Conservation (phyloP, 768 basidiomycete species). For the Tylopilus intermedius region DNA sequence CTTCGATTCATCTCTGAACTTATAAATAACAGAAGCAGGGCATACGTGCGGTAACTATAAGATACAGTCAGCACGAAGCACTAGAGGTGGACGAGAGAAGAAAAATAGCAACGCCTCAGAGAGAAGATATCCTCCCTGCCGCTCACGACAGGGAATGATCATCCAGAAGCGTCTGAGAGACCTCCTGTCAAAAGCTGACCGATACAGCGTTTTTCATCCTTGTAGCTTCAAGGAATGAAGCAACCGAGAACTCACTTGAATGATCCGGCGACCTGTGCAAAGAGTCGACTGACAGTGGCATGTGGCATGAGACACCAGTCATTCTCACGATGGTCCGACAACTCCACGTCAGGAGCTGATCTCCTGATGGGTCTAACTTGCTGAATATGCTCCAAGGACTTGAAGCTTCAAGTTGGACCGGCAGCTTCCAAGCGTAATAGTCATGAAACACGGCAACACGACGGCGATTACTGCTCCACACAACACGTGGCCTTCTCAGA, state of each 20-base stretch:
- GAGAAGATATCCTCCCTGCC: constrained; percentile 30
- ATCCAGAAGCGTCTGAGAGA: constrained; percentile 26
- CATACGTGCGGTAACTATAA: background rate
- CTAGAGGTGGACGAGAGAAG: background rate
- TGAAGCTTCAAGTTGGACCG: no score
- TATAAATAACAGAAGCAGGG: background rate
- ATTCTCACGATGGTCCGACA: background rate
- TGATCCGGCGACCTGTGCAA: background rate
- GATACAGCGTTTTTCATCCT: constrained; percentile 26
- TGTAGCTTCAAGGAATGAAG: background rate
- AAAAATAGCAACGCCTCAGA: constrained; percentile 21
- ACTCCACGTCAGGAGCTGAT: no score
- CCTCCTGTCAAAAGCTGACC: constrained; percentile 21
- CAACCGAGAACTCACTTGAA: constrained; percentile 5
- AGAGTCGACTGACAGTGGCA: background rate
- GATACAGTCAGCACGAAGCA: constrained; percentile 10
- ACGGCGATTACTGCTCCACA: background rate
- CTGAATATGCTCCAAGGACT: background rate
- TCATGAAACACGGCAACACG: background rate
- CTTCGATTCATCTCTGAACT: background rate
- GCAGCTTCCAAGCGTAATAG: background rate
- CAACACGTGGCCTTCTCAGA: background rate
- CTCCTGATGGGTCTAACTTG: background rate
- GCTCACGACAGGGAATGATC: constrained; percentile 18
- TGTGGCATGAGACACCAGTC: background rate